A percentile compares a stretch with the other conserved stretches of the same genome.
Evolutionary conservation across 495 filamentous ascomycete genomes (phyloP).

Genomic region (Aspergillus diversus): DNA sequence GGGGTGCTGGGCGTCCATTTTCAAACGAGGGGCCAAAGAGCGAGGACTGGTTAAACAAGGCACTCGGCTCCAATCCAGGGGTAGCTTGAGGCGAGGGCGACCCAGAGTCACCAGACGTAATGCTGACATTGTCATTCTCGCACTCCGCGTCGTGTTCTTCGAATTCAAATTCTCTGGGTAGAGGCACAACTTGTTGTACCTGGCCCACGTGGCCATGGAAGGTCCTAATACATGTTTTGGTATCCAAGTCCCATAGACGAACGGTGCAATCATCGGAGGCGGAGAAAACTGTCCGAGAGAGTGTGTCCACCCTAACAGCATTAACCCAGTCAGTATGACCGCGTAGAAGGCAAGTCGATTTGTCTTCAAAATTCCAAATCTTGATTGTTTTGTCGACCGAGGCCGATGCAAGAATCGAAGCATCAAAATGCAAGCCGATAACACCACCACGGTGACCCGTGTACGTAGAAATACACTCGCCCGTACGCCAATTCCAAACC

Average conservation of each 20-base stretch:
- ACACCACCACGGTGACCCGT: constrained; percentile 78
- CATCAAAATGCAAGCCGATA: constrained; percentile 83
- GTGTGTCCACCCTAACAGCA: constrained; percentile 77
- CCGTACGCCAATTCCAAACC: constrained; percentile 97
- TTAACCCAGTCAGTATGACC: constrained; percentile 97
- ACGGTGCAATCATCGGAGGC: constrained; percentile 93
- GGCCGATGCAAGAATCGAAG: constrained; percentile 79
- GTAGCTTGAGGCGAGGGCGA: constrained; percentile 23
- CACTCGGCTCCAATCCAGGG: constrained; percentile 29
- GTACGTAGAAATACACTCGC: constrained; percentile 81
- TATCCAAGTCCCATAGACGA: constrained; percentile 92
- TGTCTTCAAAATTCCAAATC: constrained; percentile 89
- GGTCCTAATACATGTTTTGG: constrained; percentile 70
- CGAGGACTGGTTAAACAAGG: constrained; percentile 47
- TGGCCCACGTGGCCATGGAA: constrained; percentile 96
- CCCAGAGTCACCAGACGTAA: constrained; percentile 39
- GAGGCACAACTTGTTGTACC: constrained; percentile 83
- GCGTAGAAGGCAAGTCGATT: constrained; percentile 73
- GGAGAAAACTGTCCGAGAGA: constrained; percentile 83
- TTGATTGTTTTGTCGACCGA: constrained; percentile 89
- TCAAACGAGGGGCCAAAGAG: constrained; percentile 62
- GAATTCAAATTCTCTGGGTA: constrained; percentile 87
- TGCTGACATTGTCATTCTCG: constrained; percentile 56
- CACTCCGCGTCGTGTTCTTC: constrained; percentile 65
- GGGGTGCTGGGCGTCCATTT: constrained; percentile 67